Percentiles rank a stretch among this genome's conserved stretches.
Evolutionary conservation across 2,329 filamentous ascomycete species (phyloP).

Genomic region (Pseudopyricularia cyperi): DNA sequence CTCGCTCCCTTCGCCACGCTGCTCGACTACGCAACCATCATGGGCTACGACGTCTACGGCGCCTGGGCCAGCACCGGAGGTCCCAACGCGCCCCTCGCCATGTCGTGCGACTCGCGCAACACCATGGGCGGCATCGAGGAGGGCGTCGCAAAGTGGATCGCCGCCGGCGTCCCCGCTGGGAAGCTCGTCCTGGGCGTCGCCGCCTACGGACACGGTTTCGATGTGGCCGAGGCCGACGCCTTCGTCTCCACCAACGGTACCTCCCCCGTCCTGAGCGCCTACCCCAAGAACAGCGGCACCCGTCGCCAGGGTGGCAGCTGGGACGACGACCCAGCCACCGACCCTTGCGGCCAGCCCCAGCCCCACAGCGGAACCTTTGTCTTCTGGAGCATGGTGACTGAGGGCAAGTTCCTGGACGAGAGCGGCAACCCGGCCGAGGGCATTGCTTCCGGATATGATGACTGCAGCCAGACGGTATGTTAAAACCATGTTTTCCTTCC

Average conservation of each 20-base stretch:
- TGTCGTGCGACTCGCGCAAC: constrained; percentile 9
- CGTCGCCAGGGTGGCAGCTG: constrained; percentile 10
- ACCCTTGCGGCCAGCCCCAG: constrained; percentile 6
- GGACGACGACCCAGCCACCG: constrained; percentile 8
- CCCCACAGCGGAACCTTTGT: constrained; percentile 7
- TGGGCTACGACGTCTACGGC: constrained; percentile 11
- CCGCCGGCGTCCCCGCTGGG: constrained; percentile 7
- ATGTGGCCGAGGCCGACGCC: constrained; percentile 5
- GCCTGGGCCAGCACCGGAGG: constrained; percentile 8
- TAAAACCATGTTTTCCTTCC: background rate
- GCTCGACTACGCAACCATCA: constrained; percentile 10
- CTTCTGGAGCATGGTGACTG: constrained; percentile 6
- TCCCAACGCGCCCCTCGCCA: constrained; percentile 7
- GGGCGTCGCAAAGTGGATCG: constrained; percentile 6
- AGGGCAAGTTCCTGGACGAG: constrained; percentile 7
- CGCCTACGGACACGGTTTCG: constrained; percentile 9
- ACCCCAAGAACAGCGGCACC: constrained; percentile 8
- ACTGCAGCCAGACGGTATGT: constrained; percentile 8
- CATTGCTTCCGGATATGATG: constrained; percentile 5
- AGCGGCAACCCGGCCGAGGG: constrained; percentile 4
- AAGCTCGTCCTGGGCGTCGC: constrained; percentile 8
- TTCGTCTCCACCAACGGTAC: constrained; percentile 1
- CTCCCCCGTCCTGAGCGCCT: constrained; percentile 4
- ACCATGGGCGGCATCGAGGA: constrained; percentile 6
- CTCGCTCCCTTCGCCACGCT: constrained; percentile 6